Base-by-base conservation (phyloP, 1,284 basidiomycete genomes). In the Ceratobasidium sp. region DNA sequence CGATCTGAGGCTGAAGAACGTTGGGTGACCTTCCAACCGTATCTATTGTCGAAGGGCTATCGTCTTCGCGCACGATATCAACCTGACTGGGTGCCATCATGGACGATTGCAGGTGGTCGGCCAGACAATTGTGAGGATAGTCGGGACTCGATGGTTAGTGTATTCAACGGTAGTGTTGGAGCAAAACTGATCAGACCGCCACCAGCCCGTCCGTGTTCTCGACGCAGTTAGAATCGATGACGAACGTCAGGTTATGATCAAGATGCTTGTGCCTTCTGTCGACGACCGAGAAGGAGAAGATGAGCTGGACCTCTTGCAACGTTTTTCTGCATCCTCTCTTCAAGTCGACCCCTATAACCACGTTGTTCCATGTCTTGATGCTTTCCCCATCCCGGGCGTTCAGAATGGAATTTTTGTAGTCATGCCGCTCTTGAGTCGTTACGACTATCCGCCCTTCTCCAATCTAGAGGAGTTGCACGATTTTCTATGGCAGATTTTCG, bases 11-110 rank as follows among this genome's bases (percentile, higher is more conserved):
- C 49, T 15, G 68, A 70, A 42, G 33, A 70, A 55, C 46, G 68
- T 4, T 70, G 68, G 68, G 53, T 51, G 15, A 56, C 68, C 18
- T 70, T 70, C 46, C 68, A 70, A 23, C 68, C 68, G 13, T 70
- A 70, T 51, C 51, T 70, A 3, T 42, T 70, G n/a, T 53, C 68
- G 4, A 70, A 70, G 56, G 68, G 68, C 5, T 70, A 70, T 20
- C 68, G 40, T 5, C 51, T 70, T 13, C 68, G 68, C 10, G 51
- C 68, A 33, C 23, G 68, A 5, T 70, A 70, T 39, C 68, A 33
- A 18, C 68, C 46, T 28, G 68, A 56, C 46, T 70, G 68, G 68
- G 68, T 56, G 18, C 68, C 68, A 13, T 70, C 68, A 5, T 70
- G 68, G 68, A 44, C 55, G 40, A 56, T n/a, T 28, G 56, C 26